These are phyloP conservation scores for Fonsecaea multimorphosa DNA, from an alignment of 2,329 filamentous ascomycete species.

Conservation along the genomic window DNA sequence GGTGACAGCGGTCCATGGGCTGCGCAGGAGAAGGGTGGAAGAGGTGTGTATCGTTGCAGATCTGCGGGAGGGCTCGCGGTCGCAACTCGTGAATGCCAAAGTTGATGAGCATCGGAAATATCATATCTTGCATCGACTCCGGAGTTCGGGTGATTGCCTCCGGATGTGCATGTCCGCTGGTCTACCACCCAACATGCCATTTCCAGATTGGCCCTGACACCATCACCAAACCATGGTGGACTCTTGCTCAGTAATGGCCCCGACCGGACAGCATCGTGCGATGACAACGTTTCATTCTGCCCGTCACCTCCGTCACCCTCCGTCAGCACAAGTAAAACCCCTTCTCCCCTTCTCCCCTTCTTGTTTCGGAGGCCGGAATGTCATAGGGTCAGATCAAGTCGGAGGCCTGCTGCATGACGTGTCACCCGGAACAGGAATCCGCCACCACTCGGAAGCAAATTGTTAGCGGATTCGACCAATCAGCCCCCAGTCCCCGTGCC, in stretches of 20 bases:
- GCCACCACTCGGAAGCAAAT: constrained; percentile 12
- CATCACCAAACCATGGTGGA: too few relatives aligned
- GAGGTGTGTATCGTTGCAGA: background rate
- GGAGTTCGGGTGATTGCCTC: constrained; percentile 9
- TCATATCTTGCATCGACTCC: constrained; percentile 7
- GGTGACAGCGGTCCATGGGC: background rate
- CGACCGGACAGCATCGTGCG: constrained; percentile 6
- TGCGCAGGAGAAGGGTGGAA: background rate
- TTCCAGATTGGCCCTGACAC: constrained; percentile 8
- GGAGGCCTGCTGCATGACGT: constrained; percentile 9
- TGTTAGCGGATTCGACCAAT: constrained; percentile 4
- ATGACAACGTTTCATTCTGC: constrained; percentile 16
- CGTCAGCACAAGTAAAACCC: background rate
- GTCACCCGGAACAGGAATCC: constrained; percentile 14
- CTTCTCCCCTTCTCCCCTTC: background rate
- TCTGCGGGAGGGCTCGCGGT: background rate
- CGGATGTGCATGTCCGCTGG: constrained; percentile 14
- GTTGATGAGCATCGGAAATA: background rate
- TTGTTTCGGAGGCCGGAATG: constrained; percentile 11
- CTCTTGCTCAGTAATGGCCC: background rate
- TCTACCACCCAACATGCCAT: constrained; percentile 6
- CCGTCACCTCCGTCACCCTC: constrained; percentile 10
- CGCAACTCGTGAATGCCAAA: too few relatives aligned
- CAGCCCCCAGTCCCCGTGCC: constrained; percentile 8
- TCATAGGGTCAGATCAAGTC: constrained; percentile 3